Evolutionary conservation across 176 grass and related monocot genomes (phyloP).

Genomic region (Oropetium thomaeum): DNA sequence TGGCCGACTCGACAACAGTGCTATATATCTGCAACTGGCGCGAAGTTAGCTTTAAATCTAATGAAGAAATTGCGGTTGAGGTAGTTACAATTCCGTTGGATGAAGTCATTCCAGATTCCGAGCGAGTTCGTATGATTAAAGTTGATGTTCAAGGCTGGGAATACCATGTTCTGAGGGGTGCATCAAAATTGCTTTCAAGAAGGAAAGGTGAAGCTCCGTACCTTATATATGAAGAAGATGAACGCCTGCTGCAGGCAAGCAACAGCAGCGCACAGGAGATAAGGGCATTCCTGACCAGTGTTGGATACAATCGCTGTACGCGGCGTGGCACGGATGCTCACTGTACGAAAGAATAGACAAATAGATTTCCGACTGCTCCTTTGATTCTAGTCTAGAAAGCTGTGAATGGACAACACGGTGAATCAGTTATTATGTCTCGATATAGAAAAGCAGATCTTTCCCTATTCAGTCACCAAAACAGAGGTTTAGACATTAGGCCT

Average conservation of each 20-base stretch:
- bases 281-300: conserved; percentile 67
- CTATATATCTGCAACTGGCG: conserved; percentile 93
- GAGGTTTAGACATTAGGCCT: conserved; percentile 5
- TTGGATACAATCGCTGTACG: conserved; percentile 73
- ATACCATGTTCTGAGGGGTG: conserved; percentile 57
- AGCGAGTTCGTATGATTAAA: conserved; percentile 75
- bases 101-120: conserved; percentile 66
- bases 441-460: conserved; percentile 6
- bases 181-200: conserved; percentile 25
- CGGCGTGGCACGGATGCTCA: conserved; percentile 66
- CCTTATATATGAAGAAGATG: conserved; percentile 95
- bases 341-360: conserved; percentile 67
- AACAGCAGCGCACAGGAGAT: conserved; percentile 74
- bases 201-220: conserved; percentile 82
- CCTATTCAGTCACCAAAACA: neutral
- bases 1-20: conserved; percentile 92
- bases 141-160: conserved; percentile 98
- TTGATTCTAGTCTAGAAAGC: neutral
- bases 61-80: conserved; percentile 63
- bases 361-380: neutral
- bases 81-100: conserved; percentile 82
- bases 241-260: conserved; percentile 72
- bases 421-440: conserved; percentile 12
- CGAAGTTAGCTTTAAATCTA: conserved; percentile 88
- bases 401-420: neutral